Evolutionary conservation across 345 rosid genomes (phyloP).

Genomic region (Populus deltoides): DNA sequence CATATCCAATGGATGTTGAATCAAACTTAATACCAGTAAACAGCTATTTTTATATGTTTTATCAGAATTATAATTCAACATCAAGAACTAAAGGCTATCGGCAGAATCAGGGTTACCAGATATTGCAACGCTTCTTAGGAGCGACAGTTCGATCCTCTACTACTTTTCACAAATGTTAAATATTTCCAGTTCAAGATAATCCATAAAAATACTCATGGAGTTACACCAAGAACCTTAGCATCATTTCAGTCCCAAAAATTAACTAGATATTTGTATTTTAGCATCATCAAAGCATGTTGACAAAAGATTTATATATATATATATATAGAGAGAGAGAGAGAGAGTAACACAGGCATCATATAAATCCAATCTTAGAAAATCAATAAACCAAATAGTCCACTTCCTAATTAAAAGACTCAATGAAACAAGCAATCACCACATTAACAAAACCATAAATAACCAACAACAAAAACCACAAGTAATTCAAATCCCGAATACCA

Average conservation of each 20-base stretch:
- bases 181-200: background rate
- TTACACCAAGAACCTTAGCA: background rate
- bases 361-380: background rate
- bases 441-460: background rate
- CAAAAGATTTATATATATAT: no score
- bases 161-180: background rate
- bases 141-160: background rate
- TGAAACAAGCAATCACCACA: background rate
- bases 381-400: background rate
- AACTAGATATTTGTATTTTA: background rate
- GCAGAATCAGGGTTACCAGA: background rate
- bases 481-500: slow-evolving; percentile 1
- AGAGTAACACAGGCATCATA: background rate
- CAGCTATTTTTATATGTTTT: background rate
- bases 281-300: background rate
- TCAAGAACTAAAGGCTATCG: background rate
- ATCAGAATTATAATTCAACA: background rate
- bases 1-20: background rate
- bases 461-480: background rate
- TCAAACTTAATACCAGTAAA: background rate
- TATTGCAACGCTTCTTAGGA: background rate
- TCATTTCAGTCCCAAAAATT: background rate
- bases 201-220: background rate
- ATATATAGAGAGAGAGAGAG: no score
- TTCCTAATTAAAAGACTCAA: background rate